A percentile compares a stretch with the other conserved stretches of the same genome.
These are phyloP conservation scores for Phytopythium vexans DNA, from an alignment of 352 stramenopile genomes.

Conservation along the genomic window DNA sequence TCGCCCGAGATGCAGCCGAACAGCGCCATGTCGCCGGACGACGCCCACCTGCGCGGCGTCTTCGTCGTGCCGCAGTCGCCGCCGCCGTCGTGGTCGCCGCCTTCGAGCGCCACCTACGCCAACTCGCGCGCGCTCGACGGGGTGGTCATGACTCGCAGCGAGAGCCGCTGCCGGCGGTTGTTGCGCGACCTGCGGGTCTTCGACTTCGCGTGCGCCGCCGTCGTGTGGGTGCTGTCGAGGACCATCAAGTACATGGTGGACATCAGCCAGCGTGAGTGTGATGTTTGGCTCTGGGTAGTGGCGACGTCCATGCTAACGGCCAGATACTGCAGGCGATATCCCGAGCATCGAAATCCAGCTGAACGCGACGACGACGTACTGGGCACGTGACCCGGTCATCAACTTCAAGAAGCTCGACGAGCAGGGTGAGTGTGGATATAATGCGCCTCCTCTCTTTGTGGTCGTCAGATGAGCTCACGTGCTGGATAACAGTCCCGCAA, in stretches of 20 bases:
- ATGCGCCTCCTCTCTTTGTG: neutral
- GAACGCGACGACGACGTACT: conserved; percentile 40
- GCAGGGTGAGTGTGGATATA: conserved; percentile 21
- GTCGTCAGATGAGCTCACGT: neutral
- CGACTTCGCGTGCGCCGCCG: conserved; percentile 29
- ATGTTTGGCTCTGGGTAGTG: neutral
- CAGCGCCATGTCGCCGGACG: neutral
- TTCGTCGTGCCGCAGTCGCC: conserved; percentile 6
- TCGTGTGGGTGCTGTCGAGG: conserved; percentile 34
- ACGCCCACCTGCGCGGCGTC: neutral
- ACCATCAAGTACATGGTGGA: conserved; percentile 34
- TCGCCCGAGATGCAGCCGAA: too few relatives aligned
- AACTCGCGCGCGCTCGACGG: neutral
- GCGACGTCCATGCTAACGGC: neutral
- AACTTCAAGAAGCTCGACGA: conserved; percentile 53
- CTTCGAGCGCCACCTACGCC: conserved; percentile 5
- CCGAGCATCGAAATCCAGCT: conserved; percentile 49
- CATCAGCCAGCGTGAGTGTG: conserved; percentile 28
- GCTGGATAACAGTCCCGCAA: conserved; percentile 43
- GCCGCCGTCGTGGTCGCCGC: conserved; percentile 7
- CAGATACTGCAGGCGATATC: conserved; percentile 36
- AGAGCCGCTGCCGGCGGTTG: conserved; percentile 12
- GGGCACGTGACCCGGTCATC: conserved; percentile 50
- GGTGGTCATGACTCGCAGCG: neutral
- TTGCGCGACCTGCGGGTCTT: conserved; percentile 19